Conservation (phyloP, 768 basidiomycete genomes). For the Psilocybe tampanensis region DNA sequence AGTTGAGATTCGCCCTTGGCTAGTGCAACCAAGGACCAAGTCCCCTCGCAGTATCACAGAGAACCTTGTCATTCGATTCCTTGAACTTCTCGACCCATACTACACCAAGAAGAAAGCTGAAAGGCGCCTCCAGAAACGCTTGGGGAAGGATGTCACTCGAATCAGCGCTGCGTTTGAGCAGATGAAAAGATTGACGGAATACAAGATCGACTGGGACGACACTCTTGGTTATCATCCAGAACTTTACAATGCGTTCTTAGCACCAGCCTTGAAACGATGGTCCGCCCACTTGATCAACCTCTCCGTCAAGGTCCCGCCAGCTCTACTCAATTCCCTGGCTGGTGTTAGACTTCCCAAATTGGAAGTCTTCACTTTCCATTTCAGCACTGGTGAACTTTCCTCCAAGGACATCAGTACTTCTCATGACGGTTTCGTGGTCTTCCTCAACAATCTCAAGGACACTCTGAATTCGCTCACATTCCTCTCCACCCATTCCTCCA, state of each 20-base stretch:
- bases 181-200: conserved; percentile 37
- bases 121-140: conserved; percentile 33
- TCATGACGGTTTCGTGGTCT: conserved; percentile 45
- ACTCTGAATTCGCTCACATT: conserved; percentile 40
- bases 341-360: conserved; percentile 35
- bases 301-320: conserved; percentile 40
- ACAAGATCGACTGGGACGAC: conserved; percentile 43
- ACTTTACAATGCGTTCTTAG: conserved; percentile 39
- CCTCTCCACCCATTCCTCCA: conserved; percentile 35
- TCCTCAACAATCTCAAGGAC: conserved; percentile 43
- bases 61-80: conserved; percentile 28
- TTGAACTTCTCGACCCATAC: conserved; percentile 30
- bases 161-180: conserved; percentile 33
- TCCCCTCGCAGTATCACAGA: conserved; percentile 30
- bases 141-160: conserved; percentile 37
- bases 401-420: conserved; percentile 31
- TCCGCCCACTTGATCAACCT: conserved; percentile 33
- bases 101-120: conserved; percentile 32
- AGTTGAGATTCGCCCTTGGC: conserved; percentile 43
- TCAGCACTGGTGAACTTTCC: conserved; percentile 34
- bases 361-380: conserved; percentile 34
- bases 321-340: conserved; percentile 35
- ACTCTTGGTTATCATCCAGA: conserved; percentile 33
- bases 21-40: conserved; percentile 35
- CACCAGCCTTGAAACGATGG: conserved; percentile 35